phyloP scores from a whole-genome alignment of 2,329 filamentous ascomycete species.

The Fusarium neocosmosporiellum region DNA sequence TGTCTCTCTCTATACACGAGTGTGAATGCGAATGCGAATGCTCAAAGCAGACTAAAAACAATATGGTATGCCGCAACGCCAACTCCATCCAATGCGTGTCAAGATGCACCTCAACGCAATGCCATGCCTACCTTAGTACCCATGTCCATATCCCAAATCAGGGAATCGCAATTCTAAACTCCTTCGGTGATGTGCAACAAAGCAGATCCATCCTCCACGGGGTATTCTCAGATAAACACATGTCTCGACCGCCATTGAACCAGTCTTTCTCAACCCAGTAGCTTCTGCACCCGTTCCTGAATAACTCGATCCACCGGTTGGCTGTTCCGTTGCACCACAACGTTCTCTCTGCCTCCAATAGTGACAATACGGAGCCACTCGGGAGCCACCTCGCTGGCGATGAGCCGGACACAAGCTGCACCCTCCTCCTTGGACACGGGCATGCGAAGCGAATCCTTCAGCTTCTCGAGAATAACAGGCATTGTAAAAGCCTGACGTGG shows the following conservation, averaged over 20 bases:
- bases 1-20: slow-evolving; percentile 15
- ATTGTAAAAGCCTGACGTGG: slow-evolving; percentile 74
- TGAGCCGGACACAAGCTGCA: slow-evolving; percentile 59
- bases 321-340: slow-evolving; percentile 63
- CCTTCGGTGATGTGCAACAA: slow-evolving; percentile 8
- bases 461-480: slow-evolving; percentile 69
- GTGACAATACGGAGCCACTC: slow-evolving; percentile 66
- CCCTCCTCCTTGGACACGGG: slow-evolving; percentile 66
- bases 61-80: slow-evolving; percentile 28
- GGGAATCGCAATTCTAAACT: slow-evolving; percentile 9
- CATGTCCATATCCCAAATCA: neutral
- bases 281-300: slow-evolving; percentile 51
- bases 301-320: slow-evolving; percentile 54
- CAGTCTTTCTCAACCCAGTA: slow-evolving; percentile 41
- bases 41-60: slow-evolving; percentile 2
- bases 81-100: slow-evolving; percentile 32
- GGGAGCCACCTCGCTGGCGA: slow-evolving; percentile 66
- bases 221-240: slow-evolving; percentile 32
- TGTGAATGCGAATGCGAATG: neutral
- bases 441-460: slow-evolving; percentile 73
- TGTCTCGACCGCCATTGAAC: neutral
- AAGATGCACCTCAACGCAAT: slow-evolving; percentile 23
- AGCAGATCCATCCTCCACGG: slow-evolving; percentile 12
- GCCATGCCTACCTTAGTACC: slow-evolving; percentile 8
- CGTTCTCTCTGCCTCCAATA: slow-evolving; percentile 65